Base-by-base conservation (phyloP, 106 monocot species). In the Amphibolis antarctica region DNA sequence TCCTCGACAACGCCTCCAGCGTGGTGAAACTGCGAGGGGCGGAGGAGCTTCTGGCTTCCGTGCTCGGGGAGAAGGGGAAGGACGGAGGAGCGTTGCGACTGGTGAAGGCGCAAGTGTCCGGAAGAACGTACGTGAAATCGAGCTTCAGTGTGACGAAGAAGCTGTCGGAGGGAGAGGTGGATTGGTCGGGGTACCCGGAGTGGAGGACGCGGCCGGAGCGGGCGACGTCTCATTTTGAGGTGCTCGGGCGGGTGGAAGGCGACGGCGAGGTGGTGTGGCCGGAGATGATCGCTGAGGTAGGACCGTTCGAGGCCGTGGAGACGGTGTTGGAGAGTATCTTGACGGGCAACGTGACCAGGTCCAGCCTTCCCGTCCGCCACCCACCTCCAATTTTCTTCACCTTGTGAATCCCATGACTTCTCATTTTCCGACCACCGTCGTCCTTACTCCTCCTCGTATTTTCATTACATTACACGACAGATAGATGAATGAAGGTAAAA, bases 101-200 rank as follows among this genome's bases (percentile, higher is more conserved):
- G 36, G 28, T 91, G 36, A 87, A 80, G 69, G 90, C 82, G 0
- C 82, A 85, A 24, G 90, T 85, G 10, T 82, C 86, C 0, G 84
- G 90, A 0, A 83, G 71, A 51, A 94, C 86, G 10, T 94, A 86
- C 36, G 65, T 94, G 52, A 98, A 90, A 74, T 78, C 87, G 82
- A 78, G 69, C 4, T 98, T 98, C 36, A 46, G 65, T 0, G 64
- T 91, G 60, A 80, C 82, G 69, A 86, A 78, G 72, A 70, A 48
- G 64, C 68, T 86, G 27, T 18, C 66, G 30, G 79, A 77, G 4
- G 77, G 59, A 21, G 76, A 81, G 11, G 75, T 78, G 17, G 67
- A 98, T 42, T 77, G 80, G 86, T 80, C 81, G 3, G 51, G 51
- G 4, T 85, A 76, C 28, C 82, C 90, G 0, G 74, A 75, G 30